Percentiles rank a stretch among this genome's conserved stretches.
Evolutionary conservation across 495 filamentous ascomycete genomes (phyloP).

Genomic region (Cetradonia linearis): DNA sequence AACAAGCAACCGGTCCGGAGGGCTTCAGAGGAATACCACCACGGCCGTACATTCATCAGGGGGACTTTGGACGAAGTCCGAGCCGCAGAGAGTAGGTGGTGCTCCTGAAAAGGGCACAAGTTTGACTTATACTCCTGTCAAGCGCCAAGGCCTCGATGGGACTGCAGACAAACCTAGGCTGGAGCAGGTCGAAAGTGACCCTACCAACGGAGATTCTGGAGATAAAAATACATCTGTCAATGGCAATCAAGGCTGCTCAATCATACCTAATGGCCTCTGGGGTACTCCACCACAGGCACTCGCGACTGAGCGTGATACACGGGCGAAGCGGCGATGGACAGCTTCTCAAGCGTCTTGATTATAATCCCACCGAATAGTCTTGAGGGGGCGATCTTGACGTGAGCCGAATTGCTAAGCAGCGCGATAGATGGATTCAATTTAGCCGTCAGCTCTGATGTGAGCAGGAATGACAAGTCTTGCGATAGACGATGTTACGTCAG

Average conservation of each 20-base stretch:
- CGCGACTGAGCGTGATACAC: conserved; percentile 18
- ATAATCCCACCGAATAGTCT: no score
- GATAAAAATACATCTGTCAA: neutral
- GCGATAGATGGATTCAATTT: no score
- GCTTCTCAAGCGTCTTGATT: conserved; percentile 16
- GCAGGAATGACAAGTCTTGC: neutral
- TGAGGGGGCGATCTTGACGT: neutral
- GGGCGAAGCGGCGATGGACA: conserved; percentile 25
- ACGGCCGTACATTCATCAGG: conserved; percentile 4
- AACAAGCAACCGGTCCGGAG: conserved; percentile 1
- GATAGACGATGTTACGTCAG: conserved; percentile 2
- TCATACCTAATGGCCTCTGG: conserved; percentile 23
- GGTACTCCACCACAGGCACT: conserved; percentile 17
- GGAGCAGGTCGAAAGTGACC: conserved; percentile 3
- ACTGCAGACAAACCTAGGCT: neutral
- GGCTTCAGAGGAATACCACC: conserved; percentile 10
- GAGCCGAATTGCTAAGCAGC: neutral
- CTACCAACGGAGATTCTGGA: neutral
- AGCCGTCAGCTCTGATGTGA: neutral
- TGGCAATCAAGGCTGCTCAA: conserved; percentile 1
- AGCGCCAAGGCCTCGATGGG: neutral
- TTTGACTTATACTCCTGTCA: neutral
- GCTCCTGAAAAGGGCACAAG: neutral
- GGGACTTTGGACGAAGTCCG: conserved; percentile 25
- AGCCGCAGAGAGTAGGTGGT: neutral